Evolutionary conservation across 108 stramenopile genomes (phyloP), one percentile per base, ranked within the genome.

Genomic region (Aurantiochytrium sp.): DNA sequence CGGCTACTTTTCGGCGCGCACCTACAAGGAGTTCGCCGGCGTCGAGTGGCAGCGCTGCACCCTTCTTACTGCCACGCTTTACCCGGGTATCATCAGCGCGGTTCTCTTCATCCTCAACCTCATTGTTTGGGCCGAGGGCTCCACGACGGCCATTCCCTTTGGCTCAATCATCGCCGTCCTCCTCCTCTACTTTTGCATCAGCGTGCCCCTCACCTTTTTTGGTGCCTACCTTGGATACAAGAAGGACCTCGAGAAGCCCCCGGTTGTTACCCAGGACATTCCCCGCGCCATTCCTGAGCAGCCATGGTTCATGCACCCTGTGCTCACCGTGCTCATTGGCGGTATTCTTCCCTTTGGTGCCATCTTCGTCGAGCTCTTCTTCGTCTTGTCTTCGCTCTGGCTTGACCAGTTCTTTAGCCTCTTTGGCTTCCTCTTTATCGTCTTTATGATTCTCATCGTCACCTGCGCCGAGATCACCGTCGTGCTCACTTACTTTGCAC

Each of bases 201-300:
- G 96, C 64, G 96, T 98, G 59, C 99, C 99, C 10, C 92, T 99
- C 49, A 97, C 97, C 72, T 99, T 99, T 91, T 71, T 99, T 23
- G 99, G 99, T 12, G 97, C 98, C 71, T 98, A 98, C 94, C 97
- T 97, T 93, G 99, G 99, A 76, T 99, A 97, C 97, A 98, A 98
- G 95, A 91, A 89, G 72, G 97, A 96, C 58, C 87, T 95, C 29
- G 29, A 88, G 58, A 73, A 72, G 72, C 87, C 93, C 95, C 89
- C 91, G 89, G 59, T 97, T 8, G 19, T 96, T 88, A 97, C 96
- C 25, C 95, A 96, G 58, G 94, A 93, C 87, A 97, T 97, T 89
- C 97, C 98, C 35, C 92, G 97, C 69, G 96, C 96, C 90, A 96
- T 98, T 89, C 99, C 99, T 4, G 89, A 87, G 29, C 92, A 93